Evolutionary conservation across 768 basidiomycete species (phyloP), one percentile per base, ranked within the genome.

Genomic region (Hortiboletus campestris): DNA sequence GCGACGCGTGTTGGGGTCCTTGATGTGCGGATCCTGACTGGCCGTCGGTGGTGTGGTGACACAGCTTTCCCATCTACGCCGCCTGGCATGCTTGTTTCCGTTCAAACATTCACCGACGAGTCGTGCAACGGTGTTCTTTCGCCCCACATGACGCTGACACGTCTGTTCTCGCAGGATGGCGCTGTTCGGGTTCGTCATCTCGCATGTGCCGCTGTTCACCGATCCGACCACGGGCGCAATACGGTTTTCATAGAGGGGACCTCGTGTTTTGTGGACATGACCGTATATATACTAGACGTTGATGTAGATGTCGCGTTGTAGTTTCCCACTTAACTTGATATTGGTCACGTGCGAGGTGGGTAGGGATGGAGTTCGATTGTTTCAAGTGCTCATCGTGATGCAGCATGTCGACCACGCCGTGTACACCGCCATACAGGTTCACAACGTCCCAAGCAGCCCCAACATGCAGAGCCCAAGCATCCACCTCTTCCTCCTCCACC

Each of bases 131-230:
- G 25, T 25, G 25, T 25, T 25, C 25, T 39, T 14, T 17, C 14
- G 19, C 47, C 44, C 56, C 50, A 58, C 63, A 56, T 63, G 56
- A 61, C 44, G 51, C 62, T 69, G 53, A 70, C 67, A 62, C 58
- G 67, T 55, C 40, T 61, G 45, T 62, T 61, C 64, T 47, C 64
- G 67, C 60, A 73, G 70, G 68, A 73, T 73, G 60, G 72, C 70
- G 42, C 44, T 66, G 51, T 70, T 72, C 45, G 72, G 61, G 40
- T 60, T 71, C 14, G 47, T 72, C 53, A 50, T 71, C 7, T 70
- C 72, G 16, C 70, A 71, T 46, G 66, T 61, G 56, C 66, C 72
- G 34, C 44, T 71, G 48, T 70, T 71, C 59, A 66, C 71, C 50
- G 71, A 71, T 59, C 67, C 70, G 41, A 55, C 58, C 12, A 72